phyloP scores from a whole-genome alignment of 208 protist genomes.

The Trypanosoma scelopori region DNA sequence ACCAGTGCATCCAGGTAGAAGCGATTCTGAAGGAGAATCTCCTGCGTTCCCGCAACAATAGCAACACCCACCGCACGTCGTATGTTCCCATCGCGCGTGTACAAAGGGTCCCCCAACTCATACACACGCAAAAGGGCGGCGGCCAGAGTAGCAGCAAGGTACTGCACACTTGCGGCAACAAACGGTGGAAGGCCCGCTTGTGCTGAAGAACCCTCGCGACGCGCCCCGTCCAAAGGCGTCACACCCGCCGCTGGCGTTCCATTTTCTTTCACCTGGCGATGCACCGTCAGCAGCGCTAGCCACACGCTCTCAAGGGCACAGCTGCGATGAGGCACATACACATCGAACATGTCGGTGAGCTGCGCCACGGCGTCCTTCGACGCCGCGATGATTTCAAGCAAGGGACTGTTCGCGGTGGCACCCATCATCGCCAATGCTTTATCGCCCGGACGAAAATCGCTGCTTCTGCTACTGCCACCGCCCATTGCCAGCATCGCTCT shows the following conservation, averaged over 20 bases:
- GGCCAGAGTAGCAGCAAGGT: conserved; percentile 14
- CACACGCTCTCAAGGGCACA: conserved; percentile 19
- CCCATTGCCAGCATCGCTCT: not conserved
- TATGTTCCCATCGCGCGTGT: conserved; percentile 25
- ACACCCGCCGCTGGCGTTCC: not conserved
- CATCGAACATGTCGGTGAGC: conserved; percentile 13
- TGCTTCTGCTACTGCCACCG: not conserved
- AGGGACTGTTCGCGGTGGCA: conserved; percentile 15
- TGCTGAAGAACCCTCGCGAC: too few relatives aligned
- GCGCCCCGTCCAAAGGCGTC: too few relatives aligned
- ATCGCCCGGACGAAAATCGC: too few relatives aligned
- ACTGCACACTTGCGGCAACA: conserved; percentile 20
- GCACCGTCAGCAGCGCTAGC: conserved; percentile 14
- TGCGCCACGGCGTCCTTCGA: conserved; percentile 18
- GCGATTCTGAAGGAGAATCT: conserved; percentile 16
- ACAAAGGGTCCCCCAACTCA: conserved; percentile 18
- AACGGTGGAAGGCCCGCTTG: conserved; percentile 17
- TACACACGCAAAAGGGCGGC: conserved; percentile 13
- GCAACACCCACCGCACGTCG: conserved; percentile 15
- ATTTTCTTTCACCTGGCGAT: conserved; percentile 4
- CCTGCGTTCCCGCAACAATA: conserved; percentile 28
- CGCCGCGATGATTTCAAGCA: conserved; percentile 27
- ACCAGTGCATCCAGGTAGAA: conserved; percentile 25
- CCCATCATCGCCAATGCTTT: not conserved
- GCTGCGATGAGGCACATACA: conserved; percentile 10